These are phyloP conservation scores for Arachis stenosperma DNA, from an alignment of 306 rosid species.

Conservation along the genomic window DNA sequence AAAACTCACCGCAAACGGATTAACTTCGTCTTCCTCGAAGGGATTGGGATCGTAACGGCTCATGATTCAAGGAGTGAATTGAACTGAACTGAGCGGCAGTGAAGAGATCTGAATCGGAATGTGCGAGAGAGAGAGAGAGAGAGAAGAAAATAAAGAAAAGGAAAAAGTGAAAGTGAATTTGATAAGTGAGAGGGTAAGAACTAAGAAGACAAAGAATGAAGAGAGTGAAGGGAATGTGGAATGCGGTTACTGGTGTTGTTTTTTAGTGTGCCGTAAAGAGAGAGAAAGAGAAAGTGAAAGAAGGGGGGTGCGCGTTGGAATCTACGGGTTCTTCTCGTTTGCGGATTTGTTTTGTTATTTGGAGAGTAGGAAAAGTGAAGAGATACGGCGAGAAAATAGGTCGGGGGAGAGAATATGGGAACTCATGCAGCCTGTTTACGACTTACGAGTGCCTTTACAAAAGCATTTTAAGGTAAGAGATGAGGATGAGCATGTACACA, in stretches of 20 bases:
- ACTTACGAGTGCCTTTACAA: not conserved
- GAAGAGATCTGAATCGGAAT: constrained; percentile 28
- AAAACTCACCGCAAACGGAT: constrained; percentile 75
- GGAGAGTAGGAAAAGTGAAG: constrained; percentile 43
- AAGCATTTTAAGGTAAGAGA: too few species aligned
- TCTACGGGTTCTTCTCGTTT: constrained; percentile 39
- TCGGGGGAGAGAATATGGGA: not conserved
- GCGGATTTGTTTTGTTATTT: constrained; percentile 40
- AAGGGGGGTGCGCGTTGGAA: constrained; percentile 13
- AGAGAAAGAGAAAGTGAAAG: not conserved
- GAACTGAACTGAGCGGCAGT: not conserved
- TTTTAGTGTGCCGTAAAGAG: constrained; percentile 24
- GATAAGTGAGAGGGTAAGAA: too few species aligned
- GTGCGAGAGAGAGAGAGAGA: constrained; percentile 5
- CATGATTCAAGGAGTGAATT: constrained; percentile 49
- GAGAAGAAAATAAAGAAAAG: not conserved
- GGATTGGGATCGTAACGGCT: constrained; percentile 76
- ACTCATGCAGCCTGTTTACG: constrained; percentile 28
- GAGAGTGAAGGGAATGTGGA: not conserved
- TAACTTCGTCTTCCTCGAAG: constrained; percentile 69
- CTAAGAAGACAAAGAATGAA: not conserved
- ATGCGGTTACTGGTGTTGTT: not conserved
- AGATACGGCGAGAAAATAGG: not conserved
- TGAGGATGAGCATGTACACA: too few species aligned
- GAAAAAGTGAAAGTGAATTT: not conserved